Evolutionary conservation across 495 filamentous ascomycete genomes (phyloP), one percentile per base, ranked within the genome.

Genomic region (Geoglossum glabrum): DNA sequence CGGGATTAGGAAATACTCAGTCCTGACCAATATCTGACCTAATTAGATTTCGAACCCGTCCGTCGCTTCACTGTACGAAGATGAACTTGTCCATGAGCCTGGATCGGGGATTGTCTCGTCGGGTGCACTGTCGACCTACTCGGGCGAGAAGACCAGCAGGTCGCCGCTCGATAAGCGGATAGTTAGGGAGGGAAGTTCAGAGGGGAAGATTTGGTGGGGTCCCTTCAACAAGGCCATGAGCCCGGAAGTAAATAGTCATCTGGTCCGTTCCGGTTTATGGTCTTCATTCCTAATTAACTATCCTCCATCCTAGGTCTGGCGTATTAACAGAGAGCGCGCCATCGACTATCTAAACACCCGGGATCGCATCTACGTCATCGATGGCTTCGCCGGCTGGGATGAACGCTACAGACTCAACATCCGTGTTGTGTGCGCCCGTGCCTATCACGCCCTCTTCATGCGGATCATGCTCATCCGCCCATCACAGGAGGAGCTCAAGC

Each of bases 381-480:
- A 98, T 73, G 92, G 92, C 61, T 98, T 82, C 69, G 92, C 92
- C 60, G 92, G 92, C 65, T 98, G 92, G 92, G 92, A 98, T 64
- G 84, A 93, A 78, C 88, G 90, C 67, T 98, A 98, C 79, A 79
- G 89, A 59, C 97, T 98, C 75, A 86, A 82, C 65, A 93, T 98
- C 67, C 93, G 92, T 64, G 90, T 98, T 60, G 87, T 98, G 68
- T 98, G 92, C 74, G 92, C 92, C 61, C 86, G 92, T 69, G 92
- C 92, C 72, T 98, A 98, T 79, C 92, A 98, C 79, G 92, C 92
- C 62, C 80, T 98, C 60, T 98, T 98, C 85, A 98, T 98, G 92
- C 87, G 93, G 65, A 98, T 97, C 77, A 98, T 98, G 92, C 86
- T 98, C 68, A 98, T 98, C 76, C 84, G 92, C 68, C 92, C 92